phyloP scores from a whole-genome alignment of 2,329 filamentous ascomycete genomes.

The Aspergillaceae sp. region DNA sequence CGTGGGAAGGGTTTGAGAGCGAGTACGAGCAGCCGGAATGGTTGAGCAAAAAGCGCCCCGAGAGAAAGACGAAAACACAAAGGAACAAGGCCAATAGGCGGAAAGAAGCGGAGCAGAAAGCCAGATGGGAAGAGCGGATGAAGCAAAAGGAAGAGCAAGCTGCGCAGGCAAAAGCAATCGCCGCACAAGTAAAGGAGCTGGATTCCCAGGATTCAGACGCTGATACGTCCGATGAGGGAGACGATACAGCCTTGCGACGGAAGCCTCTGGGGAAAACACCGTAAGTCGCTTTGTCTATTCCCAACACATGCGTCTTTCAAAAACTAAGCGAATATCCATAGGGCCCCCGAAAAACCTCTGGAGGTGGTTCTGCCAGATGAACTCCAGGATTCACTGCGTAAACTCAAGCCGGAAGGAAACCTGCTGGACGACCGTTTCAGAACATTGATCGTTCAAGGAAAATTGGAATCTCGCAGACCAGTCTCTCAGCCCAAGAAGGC shows the following conservation, averaged over 20 bases:
- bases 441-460: conserved; percentile 78
- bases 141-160: conserved; percentile 66
- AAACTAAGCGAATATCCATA: conserved; percentile 15
- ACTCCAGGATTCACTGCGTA: conserved; percentile 67
- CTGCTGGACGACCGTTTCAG: conserved; percentile 85
- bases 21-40: conserved; percentile 61
- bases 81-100: conserved; percentile 80
- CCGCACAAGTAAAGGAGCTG: conserved; percentile 40
- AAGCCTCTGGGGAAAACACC: conserved; percentile 60
- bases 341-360: conserved; percentile 62
- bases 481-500: conserved; percentile 75
- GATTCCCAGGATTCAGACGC: conserved; percentile 39
- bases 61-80: conserved; percentile 78
- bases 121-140: conserved; percentile 66
- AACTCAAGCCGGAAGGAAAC: conserved; percentile 92
- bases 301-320: not conserved
- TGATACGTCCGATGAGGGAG: conserved; percentile 43
- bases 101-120: conserved; percentile 74
- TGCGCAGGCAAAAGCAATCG: conserved; percentile 62
- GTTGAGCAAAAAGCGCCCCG: conserved; percentile 63
- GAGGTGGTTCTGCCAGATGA: conserved; percentile 77
- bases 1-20: conserved; percentile 84
- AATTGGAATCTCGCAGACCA: conserved; percentile 72
- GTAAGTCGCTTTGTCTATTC: conserved; percentile 26
- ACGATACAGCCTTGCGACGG: conserved; percentile 58